Conservation (phyloP, 208 protist genomes). For the Leishmania guyanensis region DNA sequence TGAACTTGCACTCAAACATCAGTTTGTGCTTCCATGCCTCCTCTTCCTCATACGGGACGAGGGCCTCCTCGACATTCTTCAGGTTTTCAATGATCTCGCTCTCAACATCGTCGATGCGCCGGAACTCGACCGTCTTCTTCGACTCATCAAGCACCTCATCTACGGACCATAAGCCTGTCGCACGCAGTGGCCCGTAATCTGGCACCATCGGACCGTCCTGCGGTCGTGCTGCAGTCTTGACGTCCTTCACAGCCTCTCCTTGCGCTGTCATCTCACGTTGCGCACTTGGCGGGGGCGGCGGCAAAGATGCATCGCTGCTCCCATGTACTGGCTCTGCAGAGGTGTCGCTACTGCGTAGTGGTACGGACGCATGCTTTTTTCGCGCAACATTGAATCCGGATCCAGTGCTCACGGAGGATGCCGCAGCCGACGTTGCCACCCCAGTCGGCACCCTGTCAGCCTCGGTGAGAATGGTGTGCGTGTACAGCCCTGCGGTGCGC, state of each 20-base stretch:
- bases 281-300: background rate
- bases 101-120: conserved; percentile 87
- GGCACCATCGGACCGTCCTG: conserved; percentile 62
- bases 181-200: conserved; percentile 80
- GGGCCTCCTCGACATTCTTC: conserved; percentile 57
- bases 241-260: background rate
- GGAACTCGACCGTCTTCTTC: conserved; percentile 82
- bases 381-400: background rate
- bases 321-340: background rate
- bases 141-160: conserved; percentile 73
- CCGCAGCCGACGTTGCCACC: conserved; percentile 10
- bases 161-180: conserved; percentile 77
- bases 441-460: conserved; percentile 33
- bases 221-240: conserved; percentile 33
- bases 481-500: conserved; percentile 31
- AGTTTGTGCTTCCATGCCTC: conserved; percentile 87
- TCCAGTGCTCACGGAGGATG: conserved; percentile 1
- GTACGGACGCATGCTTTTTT: conserved; percentile 15
- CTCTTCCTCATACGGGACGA: conserved; percentile 81
- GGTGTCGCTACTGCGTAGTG: conserved; percentile 6
- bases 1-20: conserved; percentile 91
- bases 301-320: background rate
- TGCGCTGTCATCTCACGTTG: background rate
- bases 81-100: conserved; percentile 76
- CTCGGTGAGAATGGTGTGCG: conserved; percentile 40